Conservation (phyloP, 225 moss, liverwort and hornwort genomes). For the Pseudoscleropodium purum region DNA sequence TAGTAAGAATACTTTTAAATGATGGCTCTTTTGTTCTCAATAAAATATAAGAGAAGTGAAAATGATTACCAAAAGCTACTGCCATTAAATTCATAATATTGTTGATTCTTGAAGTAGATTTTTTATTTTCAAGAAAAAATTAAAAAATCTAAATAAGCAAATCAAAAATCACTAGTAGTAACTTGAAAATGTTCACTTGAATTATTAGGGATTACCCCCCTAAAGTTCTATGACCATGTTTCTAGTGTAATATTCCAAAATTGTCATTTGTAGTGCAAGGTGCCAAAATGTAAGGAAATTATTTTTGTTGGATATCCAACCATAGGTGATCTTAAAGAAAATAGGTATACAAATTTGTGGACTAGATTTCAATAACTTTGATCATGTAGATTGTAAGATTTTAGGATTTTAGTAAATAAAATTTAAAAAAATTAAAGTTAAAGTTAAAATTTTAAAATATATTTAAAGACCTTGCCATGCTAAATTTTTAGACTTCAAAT, state of each 20-base stretch:
- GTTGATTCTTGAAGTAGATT: neutral
- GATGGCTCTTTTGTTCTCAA: neutral
- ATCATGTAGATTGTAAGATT: neutral
- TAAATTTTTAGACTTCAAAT: no score
- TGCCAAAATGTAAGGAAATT: neutral
- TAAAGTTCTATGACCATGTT: neutral
- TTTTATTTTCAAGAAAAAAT: neutral
- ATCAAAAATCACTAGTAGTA: no score
- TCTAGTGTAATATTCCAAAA: neutral
- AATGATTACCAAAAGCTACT: neutral
- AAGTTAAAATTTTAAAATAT: no score
- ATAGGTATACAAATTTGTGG: neutral
- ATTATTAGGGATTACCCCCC: rapidly evolving
- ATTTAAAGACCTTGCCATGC: rapidly evolving
- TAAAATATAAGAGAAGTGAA: neutral
- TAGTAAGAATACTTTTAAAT: neutral
- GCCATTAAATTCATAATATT: neutral
- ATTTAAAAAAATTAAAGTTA: neutral
- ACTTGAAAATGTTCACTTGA: neutral
- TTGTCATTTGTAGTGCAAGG: neutral
- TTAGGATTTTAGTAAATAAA: neutral
- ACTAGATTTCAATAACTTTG: neutral
- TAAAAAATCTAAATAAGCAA: rapidly evolving
- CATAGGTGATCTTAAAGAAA: neutral
- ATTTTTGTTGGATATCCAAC: neutral